Conservation (phyloP, 2,329 filamentous ascomycete genomes). For the Chrysoporthe cubensis region DNA sequence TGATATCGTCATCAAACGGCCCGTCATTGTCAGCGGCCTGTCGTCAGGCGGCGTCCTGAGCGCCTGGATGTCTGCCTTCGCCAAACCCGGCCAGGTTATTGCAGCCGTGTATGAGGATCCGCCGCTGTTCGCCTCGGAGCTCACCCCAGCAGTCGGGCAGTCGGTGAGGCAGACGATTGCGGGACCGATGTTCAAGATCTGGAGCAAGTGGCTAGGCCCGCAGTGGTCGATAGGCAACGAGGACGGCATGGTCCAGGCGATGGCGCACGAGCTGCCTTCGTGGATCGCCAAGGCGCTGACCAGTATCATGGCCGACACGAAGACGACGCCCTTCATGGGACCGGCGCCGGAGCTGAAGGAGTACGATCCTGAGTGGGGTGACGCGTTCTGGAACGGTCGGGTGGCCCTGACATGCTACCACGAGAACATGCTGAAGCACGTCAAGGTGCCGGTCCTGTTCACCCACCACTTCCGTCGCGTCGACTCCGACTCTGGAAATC, state of each 20-base stretch:
- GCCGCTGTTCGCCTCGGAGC: slow-evolving; percentile 29
- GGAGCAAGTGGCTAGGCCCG: slow-evolving; percentile 31
- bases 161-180: slow-evolving; percentile 24
- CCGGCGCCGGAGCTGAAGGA: slow-evolving; percentile 25
- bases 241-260: slow-evolving; percentile 28
- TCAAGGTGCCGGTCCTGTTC: slow-evolving; percentile 29
- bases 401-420: slow-evolving; percentile 27
- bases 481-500: slow-evolving; percentile 20
- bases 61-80: slow-evolving; percentile 30
- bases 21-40: slow-evolving; percentile 28
- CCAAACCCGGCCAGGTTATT: slow-evolving; percentile 28
- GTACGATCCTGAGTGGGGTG: slow-evolving; percentile 30
- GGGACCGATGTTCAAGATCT: slow-evolving; percentile 28
- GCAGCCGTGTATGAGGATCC: slow-evolving; percentile 31
- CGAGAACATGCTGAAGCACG: slow-evolving; percentile 30
- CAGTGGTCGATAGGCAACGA: slow-evolving; percentile 29
- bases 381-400: slow-evolving; percentile 23
- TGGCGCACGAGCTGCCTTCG: slow-evolving; percentile 25
- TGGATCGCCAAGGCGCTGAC: slow-evolving; percentile 26
- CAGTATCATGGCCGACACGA: slow-evolving; percentile 25
- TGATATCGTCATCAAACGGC: slow-evolving; percentile 28
- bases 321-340: slow-evolving; percentile 21
- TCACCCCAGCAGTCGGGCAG: slow-evolving; percentile 28
- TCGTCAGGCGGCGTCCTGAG: slow-evolving; percentile 30
- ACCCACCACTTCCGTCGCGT: slow-evolving; percentile 30